Percentiles rank a stretch among this genome's conserved stretches.
Evolutionary conservation across 192 early-diverging fungal species (phyloP).

Genomic region (Coemansia sp.): DNA sequence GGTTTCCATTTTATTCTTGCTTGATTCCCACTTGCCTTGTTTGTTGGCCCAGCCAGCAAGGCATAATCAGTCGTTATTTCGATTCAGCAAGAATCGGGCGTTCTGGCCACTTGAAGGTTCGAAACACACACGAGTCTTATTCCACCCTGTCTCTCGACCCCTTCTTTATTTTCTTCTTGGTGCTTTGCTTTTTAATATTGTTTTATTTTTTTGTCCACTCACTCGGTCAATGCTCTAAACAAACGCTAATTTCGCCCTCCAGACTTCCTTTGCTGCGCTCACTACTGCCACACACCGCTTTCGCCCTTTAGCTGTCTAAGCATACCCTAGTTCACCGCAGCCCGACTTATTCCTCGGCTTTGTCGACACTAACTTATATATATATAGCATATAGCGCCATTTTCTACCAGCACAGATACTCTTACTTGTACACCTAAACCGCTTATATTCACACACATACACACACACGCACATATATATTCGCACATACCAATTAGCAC

Average conservation of each 20-base stretch:
- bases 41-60: not conserved
- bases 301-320: not conserved
- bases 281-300: not conserved
- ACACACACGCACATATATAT: not conserved
- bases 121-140: not conserved
- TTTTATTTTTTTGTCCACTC: not conserved
- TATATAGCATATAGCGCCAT: no score
- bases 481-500: not conserved
- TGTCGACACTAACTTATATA: not conserved
- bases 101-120: not conserved
- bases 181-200: not conserved
- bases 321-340: not conserved
- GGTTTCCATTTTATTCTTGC: not conserved
- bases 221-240: not conserved
- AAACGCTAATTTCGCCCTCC: not conserved
- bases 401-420: no score
- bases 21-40: no score
- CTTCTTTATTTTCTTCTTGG: not conserved
- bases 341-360: not conserved
- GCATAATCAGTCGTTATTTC: not conserved
- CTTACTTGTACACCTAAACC: not conserved
- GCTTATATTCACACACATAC: not conserved
- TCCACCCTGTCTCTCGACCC: not conserved
- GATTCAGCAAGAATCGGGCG: not conserved
- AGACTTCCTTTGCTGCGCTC: not conserved